Conservation (phyloP, 495 filamentous ascomycete species). For the Immersiella caudata region DNA sequence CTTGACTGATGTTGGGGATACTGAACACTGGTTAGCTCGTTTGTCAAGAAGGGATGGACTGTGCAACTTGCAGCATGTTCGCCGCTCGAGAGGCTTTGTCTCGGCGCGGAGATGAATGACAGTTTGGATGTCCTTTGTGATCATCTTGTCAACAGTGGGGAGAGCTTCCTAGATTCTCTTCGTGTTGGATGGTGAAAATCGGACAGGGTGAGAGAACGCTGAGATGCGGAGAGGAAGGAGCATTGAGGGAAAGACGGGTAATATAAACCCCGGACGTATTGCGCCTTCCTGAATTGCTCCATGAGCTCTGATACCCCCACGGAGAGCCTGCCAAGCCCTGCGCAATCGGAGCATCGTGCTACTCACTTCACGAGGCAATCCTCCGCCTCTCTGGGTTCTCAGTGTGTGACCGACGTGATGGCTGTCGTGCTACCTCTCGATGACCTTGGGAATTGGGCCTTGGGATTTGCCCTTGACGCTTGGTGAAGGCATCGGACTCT, state of each 20-base stretch:
- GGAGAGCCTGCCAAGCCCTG: neutral
- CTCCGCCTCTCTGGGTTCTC: neutral
- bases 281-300: neutral
- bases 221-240: neutral
- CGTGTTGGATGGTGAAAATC: neutral
- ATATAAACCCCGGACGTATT: neutral
- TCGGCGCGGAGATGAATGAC: slow-evolving; percentile 39
- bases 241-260: neutral
- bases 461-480: no score
- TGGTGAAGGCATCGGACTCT: no score
- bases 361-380: neutral
- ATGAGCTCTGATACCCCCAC: neutral
- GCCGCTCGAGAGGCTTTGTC: slow-evolving; percentile 53
- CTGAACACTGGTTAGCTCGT: neutral
- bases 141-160: neutral
- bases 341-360: neutral
- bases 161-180: neutral
- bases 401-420: neutral
- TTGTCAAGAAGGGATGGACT: neutral
- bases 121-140: slow-evolving; percentile 15
- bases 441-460: neutral
- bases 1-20: neutral
- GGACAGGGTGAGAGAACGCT: neutral
- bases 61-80: slow-evolving; percentile 41
- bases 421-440: neutral